These are phyloP conservation scores for Agrocybe chaxingu DNA, from an alignment of 768 basidiomycete species.

Conservation along the genomic window DNA sequence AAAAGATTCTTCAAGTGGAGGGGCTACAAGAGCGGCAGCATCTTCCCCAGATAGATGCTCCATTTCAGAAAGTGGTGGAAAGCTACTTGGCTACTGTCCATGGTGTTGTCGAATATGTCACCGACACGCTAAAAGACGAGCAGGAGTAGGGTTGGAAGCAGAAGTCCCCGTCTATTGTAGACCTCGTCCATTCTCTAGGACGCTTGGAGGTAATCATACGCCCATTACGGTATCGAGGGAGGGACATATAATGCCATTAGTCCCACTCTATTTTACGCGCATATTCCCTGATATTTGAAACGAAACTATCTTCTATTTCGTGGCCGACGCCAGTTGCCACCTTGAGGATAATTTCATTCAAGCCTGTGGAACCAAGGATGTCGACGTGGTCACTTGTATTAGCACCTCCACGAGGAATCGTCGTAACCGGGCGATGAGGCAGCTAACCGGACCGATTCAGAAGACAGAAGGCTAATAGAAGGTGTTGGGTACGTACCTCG, in stretches of 20 bases:
- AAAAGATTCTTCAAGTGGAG: too few relatives aligned
- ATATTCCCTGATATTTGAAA: slow-evolving; percentile 79
- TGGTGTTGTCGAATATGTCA: not conserved
- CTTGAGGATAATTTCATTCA: slow-evolving; percentile 91
- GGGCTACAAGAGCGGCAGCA: too few relatives aligned
- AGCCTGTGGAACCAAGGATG: slow-evolving; percentile 68
- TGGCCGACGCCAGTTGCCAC: slow-evolving; percentile 82
- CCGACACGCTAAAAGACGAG: not conserved
- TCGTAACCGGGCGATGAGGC: slow-evolving; percentile 71
- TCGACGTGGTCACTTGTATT: slow-evolving; percentile 92
- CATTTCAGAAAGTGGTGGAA: too few relatives aligned
- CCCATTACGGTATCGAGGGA: too few relatives aligned
- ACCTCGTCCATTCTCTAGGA: too few relatives aligned
- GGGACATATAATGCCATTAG: slow-evolving; percentile 18
- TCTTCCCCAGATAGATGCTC: too few relatives aligned
- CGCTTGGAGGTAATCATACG: too few relatives aligned
- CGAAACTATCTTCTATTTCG: slow-evolving; percentile 65
- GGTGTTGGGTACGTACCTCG: slow-evolving; percentile 50
- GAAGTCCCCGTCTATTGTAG: too few relatives aligned
- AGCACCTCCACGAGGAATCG: slow-evolving; percentile 84
- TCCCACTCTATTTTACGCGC: slow-evolving; percentile 78
- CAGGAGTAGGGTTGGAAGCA: too few relatives aligned
- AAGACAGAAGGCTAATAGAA: not conserved
- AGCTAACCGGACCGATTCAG: slow-evolving; percentile 39
- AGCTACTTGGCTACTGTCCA: too few relatives aligned